Evolutionary conservation across 202 grass and related monocot species (phyloP).

Genomic region (Brachypodium distachyon): DNA sequence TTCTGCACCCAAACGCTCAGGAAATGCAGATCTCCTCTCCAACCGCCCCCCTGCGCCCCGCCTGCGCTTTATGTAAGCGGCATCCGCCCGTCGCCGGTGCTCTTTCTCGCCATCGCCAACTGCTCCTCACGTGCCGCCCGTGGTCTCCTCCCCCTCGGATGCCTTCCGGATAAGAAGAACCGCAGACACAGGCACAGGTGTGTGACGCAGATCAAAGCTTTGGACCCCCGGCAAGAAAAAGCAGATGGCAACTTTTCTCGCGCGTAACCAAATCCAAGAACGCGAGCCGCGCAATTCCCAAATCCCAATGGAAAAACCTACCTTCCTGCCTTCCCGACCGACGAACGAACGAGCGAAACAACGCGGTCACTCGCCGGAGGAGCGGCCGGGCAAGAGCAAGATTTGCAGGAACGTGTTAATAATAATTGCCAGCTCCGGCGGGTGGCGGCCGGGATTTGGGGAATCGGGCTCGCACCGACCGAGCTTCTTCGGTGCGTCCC

Average conservation of each 20-base stretch:
- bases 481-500: conserved; percentile 26
- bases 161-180: conserved; percentile 46
- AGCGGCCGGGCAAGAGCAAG: not conserved
- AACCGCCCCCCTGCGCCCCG: not conserved
- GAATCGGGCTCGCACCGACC: not conserved
- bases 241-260: conserved; percentile 2
- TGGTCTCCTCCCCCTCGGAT: conserved; percentile 18
- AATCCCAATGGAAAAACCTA: not conserved
- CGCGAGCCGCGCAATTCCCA: not conserved
- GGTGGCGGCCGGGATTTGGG: not conserved
- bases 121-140: conserved; percentile 58
- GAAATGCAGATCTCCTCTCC: conserved; percentile 12
- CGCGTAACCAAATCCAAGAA: conserved; percentile 17
- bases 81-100: conserved; percentile 4
- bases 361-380: no score
- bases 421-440: conserved; percentile 12
- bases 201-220: conserved; percentile 32
- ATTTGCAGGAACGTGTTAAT: not conserved
- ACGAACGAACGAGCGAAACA: not conserved
- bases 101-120: conserved; percentile 55
- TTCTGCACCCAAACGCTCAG: not conserved
- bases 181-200: no score
- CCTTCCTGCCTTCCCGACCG: not conserved
- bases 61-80: conserved; percentile 25
- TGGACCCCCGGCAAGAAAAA: not conserved